phyloP scores from a whole-genome alignment of 257 asterid genomes.

The Forsythia suspensa region DNA sequence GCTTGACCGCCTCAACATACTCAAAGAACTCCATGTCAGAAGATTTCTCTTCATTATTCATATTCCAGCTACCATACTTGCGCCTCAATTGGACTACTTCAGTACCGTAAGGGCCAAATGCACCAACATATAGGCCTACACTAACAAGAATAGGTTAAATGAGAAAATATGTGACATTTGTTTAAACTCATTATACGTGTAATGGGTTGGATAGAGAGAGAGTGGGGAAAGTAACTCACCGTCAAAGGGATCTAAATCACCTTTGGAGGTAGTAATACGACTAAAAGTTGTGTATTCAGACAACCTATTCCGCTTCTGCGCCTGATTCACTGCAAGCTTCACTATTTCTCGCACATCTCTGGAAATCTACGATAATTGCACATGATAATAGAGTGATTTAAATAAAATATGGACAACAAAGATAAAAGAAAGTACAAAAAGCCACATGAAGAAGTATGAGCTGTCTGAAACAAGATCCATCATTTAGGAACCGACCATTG shows the following conservation, averaged over 20 bases:
- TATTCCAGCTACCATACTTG: slow-evolving; percentile 89
- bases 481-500: neutral
- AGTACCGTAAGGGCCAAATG: slow-evolving; percentile 96
- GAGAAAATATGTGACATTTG: neutral
- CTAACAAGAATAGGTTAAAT: slow-evolving; percentile 20
- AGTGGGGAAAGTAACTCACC: slow-evolving; percentile 46
- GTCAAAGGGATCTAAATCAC: slow-evolving; percentile 91
- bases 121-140: slow-evolving; percentile 90
- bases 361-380: slow-evolving; percentile 48
- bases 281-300: slow-evolving; percentile 79
- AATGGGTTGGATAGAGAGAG: neutral
- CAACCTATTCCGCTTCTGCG: slow-evolving; percentile 64
- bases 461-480: neutral
- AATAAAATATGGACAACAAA: slow-evolving; percentile 13
- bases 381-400: slow-evolving; percentile 14
- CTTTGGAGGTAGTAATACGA: slow-evolving; percentile 61
- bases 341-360: slow-evolving; percentile 85
- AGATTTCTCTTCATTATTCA: slow-evolving; percentile 47
- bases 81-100: slow-evolving; percentile 92
- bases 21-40: slow-evolving; percentile 86
- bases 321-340: slow-evolving; percentile 82
- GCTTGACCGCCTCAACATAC: slow-evolving; percentile 95
- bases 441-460: neutral
- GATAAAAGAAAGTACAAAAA: neutral
- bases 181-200: slow-evolving; percentile 3